Conservation (phyloP, 352 stramenopile species). For the Phytopythium vexans region DNA sequence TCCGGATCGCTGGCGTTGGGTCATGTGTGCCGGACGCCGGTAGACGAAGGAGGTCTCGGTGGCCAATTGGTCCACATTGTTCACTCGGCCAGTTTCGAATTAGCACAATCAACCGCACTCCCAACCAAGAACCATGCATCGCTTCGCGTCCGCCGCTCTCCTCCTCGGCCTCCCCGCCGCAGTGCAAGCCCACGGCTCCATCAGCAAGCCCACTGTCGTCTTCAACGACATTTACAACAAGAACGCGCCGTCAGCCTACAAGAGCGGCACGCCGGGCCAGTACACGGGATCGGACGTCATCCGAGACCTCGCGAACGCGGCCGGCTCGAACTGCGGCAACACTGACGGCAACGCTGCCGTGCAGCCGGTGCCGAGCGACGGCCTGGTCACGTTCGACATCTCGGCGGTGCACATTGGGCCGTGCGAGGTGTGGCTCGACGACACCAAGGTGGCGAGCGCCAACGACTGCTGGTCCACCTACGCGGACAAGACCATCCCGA, state of each 20-base stretch:
- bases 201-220: constrained; percentile 13
- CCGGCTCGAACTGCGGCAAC: constrained; percentile 33
- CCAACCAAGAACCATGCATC: neutral
- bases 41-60: no score
- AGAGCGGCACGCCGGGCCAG: constrained; percentile 19
- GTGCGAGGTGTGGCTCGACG: constrained; percentile 45
- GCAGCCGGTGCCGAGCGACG: constrained; percentile 18
- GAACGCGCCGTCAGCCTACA: constrained; percentile 17
- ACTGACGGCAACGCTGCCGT: constrained; percentile 22
- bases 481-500: constrained; percentile 19
- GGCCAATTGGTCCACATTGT: no score
- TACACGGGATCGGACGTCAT: constrained; percentile 29
- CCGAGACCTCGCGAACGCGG: constrained; percentile 18
- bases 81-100: no score
- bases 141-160: neutral
- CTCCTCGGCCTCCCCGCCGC: constrained; percentile 3
- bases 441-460: constrained; percentile 24
- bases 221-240: constrained; percentile 31
- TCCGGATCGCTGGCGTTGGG: no score
- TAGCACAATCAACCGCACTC: neutral
- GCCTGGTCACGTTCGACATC: constrained; percentile 22
- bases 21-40: no score
- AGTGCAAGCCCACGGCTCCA: constrained; percentile 15
- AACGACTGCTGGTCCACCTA: constrained; percentile 31
- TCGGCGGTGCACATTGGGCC: constrained; percentile 32